A percentile compares a stretch with the other conserved stretches of the same genome.
Conservation (phyloP, 805 yeast species). For the Candida loeiensis region DNA sequence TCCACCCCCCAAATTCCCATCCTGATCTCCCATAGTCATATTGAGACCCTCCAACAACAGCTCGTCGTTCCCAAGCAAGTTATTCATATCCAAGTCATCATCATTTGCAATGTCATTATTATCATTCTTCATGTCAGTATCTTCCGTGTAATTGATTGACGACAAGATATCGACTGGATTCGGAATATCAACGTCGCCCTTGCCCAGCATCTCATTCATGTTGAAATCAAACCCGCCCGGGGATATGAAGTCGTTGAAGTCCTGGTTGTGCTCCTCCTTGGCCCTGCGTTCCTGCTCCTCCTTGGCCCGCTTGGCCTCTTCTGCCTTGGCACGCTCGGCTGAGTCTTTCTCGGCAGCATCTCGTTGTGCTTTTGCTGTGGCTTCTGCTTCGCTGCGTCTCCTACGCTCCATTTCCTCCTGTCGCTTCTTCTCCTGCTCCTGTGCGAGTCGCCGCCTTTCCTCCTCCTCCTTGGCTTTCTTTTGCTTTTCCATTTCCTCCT, state of each 20-base stretch:
- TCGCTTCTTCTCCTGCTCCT: constrained; percentile 17
- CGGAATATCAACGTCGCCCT: constrained; percentile 21
- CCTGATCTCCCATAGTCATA: constrained; percentile 37
- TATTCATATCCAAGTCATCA: constrained; percentile 30
- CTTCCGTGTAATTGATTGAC: constrained; percentile 23
- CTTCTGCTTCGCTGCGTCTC: constrained; percentile 13
- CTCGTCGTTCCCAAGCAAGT: constrained; percentile 36
- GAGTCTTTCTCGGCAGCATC: constrained; percentile 12
- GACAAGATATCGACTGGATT: constrained; percentile 33
- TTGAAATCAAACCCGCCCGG: constrained; percentile 26
- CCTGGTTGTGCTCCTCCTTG: constrained; percentile 11
- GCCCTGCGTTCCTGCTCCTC: constrained; percentile 13
- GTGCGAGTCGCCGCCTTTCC: constrained; percentile 17
- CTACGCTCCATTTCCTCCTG: constrained; percentile 16
- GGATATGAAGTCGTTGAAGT: constrained; percentile 20
- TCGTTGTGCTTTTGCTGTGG: constrained; percentile 11
- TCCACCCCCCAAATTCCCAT: constrained; percentile 22
- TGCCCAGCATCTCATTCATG: constrained; percentile 17
- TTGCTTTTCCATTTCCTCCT: constrained; percentile 34
- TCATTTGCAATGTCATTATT: constrained; percentile 4
- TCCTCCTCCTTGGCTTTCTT: constrained; percentile 25
- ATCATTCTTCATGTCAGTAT: constrained; percentile 6
- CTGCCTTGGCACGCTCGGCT: constrained; percentile 11
- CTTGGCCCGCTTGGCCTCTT: constrained; percentile 11
- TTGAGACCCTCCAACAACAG: constrained; percentile 42